Conservation (phyloP, 768 basidiomycete species). For the Boletellus ananas region DNA sequence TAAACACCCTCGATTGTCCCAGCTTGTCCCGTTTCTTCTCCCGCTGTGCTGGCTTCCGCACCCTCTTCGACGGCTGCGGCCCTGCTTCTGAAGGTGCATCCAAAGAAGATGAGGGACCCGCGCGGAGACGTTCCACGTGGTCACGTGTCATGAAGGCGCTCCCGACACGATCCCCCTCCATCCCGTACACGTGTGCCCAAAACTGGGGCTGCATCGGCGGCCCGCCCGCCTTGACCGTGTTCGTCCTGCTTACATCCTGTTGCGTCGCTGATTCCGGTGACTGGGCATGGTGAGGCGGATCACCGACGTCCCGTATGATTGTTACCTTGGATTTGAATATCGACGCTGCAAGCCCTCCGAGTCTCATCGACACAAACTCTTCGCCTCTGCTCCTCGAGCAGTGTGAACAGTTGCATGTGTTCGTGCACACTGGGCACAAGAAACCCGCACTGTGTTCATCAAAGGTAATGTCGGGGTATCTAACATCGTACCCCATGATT, state of each 20-base stretch:
- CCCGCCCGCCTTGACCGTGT: background rate
- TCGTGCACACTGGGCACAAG: slow-evolving; percentile 43
- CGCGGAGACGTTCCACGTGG: slow-evolving; percentile 1
- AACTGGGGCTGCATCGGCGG: slow-evolving; percentile 12
- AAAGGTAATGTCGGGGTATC: slow-evolving; percentile 40
- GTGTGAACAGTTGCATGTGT: slow-evolving; percentile 46
- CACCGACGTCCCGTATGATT: slow-evolving; percentile 18
- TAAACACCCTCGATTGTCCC: slow-evolving; percentile 19
- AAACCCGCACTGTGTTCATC: slow-evolving; percentile 29
- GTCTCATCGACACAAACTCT: slow-evolving; percentile 36
- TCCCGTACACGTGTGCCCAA: slow-evolving; percentile 34
- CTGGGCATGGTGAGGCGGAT: background rate
- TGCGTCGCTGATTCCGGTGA: background rate
- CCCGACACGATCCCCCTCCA: slow-evolving; percentile 28
- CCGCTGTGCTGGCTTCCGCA: background rate
- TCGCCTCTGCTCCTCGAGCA: slow-evolving; percentile 48
- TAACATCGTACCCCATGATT: slow-evolving; percentile 9
- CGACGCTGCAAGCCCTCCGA: slow-evolving; percentile 20
- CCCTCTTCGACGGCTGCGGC: background rate
- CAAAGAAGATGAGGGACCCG: background rate
- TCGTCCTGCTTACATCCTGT: background rate
- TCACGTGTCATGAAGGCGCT: slow-evolving; percentile 22
- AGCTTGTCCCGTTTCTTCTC: slow-evolving; percentile 1
- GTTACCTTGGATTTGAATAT: slow-evolving; percentile 22
- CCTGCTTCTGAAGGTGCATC: background rate